phyloP scores from a whole-genome alignment of 2,329 filamentous ascomycete genomes.

The Fusarium zealandicum region DNA sequence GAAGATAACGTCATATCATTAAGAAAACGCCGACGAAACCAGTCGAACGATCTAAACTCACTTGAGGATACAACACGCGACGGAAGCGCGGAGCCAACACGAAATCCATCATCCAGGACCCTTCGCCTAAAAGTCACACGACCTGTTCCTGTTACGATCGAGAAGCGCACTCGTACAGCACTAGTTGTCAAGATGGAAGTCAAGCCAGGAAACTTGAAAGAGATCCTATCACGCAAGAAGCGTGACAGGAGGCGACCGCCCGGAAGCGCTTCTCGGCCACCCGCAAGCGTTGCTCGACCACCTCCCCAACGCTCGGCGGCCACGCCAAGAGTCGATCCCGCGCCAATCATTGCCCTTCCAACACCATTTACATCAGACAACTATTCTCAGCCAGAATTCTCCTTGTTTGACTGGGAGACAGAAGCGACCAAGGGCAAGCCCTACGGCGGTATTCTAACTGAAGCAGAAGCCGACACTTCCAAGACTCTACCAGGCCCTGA shows the following conservation, averaged over 20 bases:
- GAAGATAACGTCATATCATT: slow-evolving; percentile 62
- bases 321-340: slow-evolving; percentile 29
- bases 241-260: slow-evolving; percentile 43
- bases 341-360: slow-evolving; percentile 50
- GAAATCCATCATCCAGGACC: slow-evolving; percentile 60
- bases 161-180: slow-evolving; percentile 47
- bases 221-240: slow-evolving; percentile 47
- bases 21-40: slow-evolving; percentile 62
- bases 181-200: slow-evolving; percentile 49
- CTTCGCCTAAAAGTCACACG: slow-evolving; percentile 61
- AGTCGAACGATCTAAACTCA: slow-evolving; percentile 52
- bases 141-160: slow-evolving; percentile 51
- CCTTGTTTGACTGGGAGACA: slow-evolving; percentile 86
- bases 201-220: slow-evolving; percentile 49
- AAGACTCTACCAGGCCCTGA: slow-evolving; percentile 82
- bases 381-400: slow-evolving; percentile 83
- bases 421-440: slow-evolving; percentile 93
- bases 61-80: slow-evolving; percentile 47
- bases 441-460: slow-evolving; percentile 90
- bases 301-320: slow-evolving; percentile 39
- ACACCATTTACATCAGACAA: slow-evolving; percentile 63
- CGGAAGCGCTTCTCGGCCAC: slow-evolving; percentile 27
- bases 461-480: slow-evolving; percentile 88
- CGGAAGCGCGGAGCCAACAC: slow-evolving; percentile 41
- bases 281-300: slow-evolving; percentile 27